Percentiles rank a stretch among this genome's conserved stretches.
Conservation (phyloP, 345 rosid species). For the Psidium guajava region DNA sequence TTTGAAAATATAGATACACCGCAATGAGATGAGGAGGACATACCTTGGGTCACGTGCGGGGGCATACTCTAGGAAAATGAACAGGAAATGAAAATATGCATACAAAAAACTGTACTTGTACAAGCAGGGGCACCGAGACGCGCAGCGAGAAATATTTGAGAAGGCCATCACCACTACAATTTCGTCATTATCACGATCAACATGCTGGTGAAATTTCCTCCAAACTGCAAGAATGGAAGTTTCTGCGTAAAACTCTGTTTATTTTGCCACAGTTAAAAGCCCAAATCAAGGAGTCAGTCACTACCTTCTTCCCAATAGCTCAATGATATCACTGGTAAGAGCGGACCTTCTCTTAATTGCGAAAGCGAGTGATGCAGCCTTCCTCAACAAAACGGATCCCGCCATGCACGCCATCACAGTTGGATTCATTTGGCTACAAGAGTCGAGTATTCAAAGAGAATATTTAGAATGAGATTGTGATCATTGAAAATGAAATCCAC, state of each 20-base stretch:
- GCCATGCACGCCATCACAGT: constrained; percentile 80
- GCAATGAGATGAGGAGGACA: neutral
- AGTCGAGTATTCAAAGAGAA: neutral
- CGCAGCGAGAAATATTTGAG: neutral
- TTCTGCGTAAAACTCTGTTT: neutral
- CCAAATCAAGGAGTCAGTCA: neutral
- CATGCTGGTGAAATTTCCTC: constrained; percentile 8
- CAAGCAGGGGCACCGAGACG: neutral
- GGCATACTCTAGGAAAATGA: neutral
- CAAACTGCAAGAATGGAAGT: constrained; percentile 1
- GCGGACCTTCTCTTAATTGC: constrained; percentile 61
- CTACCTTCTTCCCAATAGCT: constrained; percentile 68
- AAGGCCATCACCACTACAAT: neutral
- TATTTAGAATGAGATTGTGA: neutral
- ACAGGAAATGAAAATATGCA: neutral
- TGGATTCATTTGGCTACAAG: constrained; percentile 39
- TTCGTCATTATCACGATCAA: neutral
- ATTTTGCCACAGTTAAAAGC: neutral
- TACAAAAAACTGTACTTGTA: neutral
- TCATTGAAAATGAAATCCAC: neutral
- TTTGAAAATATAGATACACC: neutral
- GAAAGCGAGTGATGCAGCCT: constrained; percentile 77
- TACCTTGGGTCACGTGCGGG: neutral
- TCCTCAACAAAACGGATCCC: constrained; percentile 77
- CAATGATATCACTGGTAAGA: constrained; percentile 73